These are phyloP conservation scores for Bombardia bombarda DNA, from an alignment of 495 filamentous ascomycete species.

Conservation along the genomic window DNA sequence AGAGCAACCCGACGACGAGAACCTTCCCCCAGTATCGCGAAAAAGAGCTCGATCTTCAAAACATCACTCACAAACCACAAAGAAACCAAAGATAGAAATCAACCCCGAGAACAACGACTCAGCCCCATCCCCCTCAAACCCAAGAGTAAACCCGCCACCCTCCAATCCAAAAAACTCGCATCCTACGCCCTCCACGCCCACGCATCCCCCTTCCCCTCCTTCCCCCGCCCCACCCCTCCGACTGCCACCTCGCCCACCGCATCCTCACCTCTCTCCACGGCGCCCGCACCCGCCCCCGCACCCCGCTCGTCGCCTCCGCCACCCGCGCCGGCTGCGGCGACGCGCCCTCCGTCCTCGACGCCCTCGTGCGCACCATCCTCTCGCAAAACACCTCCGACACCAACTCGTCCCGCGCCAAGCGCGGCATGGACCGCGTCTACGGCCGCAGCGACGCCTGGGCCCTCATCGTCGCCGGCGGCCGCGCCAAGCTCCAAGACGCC, in stretches of 20 bases:
- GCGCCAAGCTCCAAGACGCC: constrained; percentile 52
- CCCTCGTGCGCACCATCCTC: constrained; percentile 68
- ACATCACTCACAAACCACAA: background rate
- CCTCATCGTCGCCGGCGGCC: constrained; percentile 54
- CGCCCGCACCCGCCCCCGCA: constrained; percentile 49
- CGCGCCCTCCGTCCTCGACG: constrained; percentile 78
- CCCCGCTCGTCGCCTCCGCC: constrained; percentile 54
- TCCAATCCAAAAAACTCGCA: constrained; percentile 17
- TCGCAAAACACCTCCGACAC: constrained; percentile 61
- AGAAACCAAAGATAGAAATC: background rate
- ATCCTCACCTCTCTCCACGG: constrained; percentile 64
- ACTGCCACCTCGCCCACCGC: constrained; percentile 59
- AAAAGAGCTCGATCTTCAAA: no score
- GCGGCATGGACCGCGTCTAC: constrained; percentile 61
- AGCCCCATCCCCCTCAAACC: background rate
- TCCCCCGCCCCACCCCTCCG: constrained; percentile 57
- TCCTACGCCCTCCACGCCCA: constrained; percentile 19
- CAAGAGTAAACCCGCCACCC: background rate
- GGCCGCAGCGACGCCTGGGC: constrained; percentile 63
- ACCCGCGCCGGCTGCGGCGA: constrained; percentile 77
- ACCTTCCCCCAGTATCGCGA: no score
- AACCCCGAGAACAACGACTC: background rate
- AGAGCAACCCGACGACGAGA: no score
- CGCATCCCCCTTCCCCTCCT: constrained; percentile 61
- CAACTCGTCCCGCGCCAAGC: constrained; percentile 63